phyloP scores from a whole-genome alignment of 2,329 filamentous ascomycete species.

The Fusarium verticillioides region DNA sequence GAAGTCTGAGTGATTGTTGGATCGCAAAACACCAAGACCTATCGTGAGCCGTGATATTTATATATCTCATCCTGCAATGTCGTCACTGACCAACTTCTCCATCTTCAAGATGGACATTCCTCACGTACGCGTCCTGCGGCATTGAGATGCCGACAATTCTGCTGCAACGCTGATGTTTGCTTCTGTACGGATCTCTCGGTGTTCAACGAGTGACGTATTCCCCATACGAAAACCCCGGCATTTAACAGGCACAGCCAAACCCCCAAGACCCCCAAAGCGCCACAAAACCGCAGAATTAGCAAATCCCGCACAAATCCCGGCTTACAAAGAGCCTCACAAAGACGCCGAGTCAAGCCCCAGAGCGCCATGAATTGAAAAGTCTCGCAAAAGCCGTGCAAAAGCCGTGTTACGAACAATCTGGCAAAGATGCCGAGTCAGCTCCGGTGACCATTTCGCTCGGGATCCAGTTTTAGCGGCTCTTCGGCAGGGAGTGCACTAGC shows the following conservation, averaged over 20 bases:
- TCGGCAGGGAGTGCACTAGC: not conserved
- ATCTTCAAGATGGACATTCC: not conserved
- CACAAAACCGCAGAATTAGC: not conserved
- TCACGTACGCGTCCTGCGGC: not conserved
- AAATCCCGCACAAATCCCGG: not conserved
- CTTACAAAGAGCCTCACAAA: not conserved
- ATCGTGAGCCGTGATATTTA: not conserved
- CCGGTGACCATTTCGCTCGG: not conserved
- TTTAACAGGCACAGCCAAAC: not conserved
- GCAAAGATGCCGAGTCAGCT: slow-evolving; percentile 5
- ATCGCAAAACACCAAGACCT: not conserved
- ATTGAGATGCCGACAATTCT: not conserved
- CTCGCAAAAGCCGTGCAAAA: not conserved
- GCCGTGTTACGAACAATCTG: not conserved
- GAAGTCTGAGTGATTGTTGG: not conserved
- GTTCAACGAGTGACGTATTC: not conserved
- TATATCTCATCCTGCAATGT: not conserved
- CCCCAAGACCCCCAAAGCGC: not conserved
- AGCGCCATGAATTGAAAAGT: not conserved
- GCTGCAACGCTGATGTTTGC: not conserved
- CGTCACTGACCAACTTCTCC: not conserved
- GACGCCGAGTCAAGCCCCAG: not conserved
- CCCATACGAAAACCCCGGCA: not conserved
- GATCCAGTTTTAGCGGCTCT: slow-evolving; percentile 11
- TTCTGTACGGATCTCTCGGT: slow-evolving; percentile 1